Evolutionary conservation across 2,329 filamentous ascomycete species (phyloP), one percentile per base, ranked within the genome.

Genomic region (Clonostachys sp.): DNA sequence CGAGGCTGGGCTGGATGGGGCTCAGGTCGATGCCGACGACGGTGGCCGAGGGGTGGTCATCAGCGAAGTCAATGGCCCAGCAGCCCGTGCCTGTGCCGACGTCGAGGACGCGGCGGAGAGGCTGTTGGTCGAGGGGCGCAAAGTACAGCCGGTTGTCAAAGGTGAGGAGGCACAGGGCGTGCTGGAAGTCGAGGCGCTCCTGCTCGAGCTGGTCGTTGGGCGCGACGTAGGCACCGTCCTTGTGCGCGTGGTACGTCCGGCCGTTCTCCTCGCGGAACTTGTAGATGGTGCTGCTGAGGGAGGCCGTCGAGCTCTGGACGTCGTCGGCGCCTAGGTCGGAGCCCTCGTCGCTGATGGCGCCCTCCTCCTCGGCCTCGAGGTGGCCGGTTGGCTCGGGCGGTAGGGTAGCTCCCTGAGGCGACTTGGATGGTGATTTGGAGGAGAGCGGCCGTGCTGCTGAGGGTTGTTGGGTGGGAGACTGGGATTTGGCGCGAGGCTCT

Each of bases 231-330:
- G 61, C 63, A 1, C 55, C 55, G 20, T 61, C 57, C 30, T 54
- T 56, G 42, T 54, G 67, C 7, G 64, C 55, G 45, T 70, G 64
- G 38, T 68, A 70, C 1, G 64, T 68, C 14, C 68, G 54, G 3
- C 66, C 66, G 49, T 69, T 65, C 45, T 70, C 67, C 10, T 60
- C 55, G 6, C 66, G 62, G 52, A 64, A 66, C 6, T 60, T 51
- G 36, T 61, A 49, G 40, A 72, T 66, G 47, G 64, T 70, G 1
- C 65, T 65, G 14, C 55, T 52, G n/a, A 67, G 53, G 4, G 64
- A 67, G 0, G 53, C 55, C 0, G 61, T 63, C 41, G 62, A 62
- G 35, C 57, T 58, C 12, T 51, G 52, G n/a, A 46, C 51, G 30
- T 60, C 57, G 6, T 58, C 58, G 24, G 57, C 61, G 41, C 1